Base-by-base conservation (phyloP, 495 filamentous ascomycete species). In the Podospora conica region DNA sequence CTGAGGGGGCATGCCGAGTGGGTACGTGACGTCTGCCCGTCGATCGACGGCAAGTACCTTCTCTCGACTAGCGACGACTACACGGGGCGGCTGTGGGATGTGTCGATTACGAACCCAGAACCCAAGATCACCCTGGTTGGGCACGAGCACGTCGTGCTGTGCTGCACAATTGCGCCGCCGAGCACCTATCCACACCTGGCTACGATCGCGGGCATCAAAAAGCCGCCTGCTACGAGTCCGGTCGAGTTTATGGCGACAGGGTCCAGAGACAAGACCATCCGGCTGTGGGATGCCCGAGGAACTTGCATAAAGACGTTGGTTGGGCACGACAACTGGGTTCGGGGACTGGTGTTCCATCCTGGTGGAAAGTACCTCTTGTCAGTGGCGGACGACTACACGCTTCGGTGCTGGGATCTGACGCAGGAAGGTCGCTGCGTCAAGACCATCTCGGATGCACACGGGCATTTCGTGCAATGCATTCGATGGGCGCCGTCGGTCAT, bases 241-340 rank as follows among this genome's bases (percentile, higher is more conserved):
- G 89, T 90, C 6, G 95, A 98, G 70, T 98, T 92, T 72, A 85
- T 97, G 68, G 95, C 95, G 1, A 97, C 95, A 0, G 95, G 92
- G 2, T 87, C 88, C 4, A 83, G 95, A 71, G 95, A 98, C 73
- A 98, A 97, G 77, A 91, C 87, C 0, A 96, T 98, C 70, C 88
- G 88, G 72, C 75, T 98, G 12, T 98, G 93, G 93, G 92, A 96
- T 75, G 83, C 87, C 5, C 84, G 93, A 58, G 95, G 95, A 10
- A 91, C 89, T 12, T 82, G 91, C 58, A 88, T 98, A 70, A 97
- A 93, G 76, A 96, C 91, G 1, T 81, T 98, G 9, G 76, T 88
- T 2, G 95, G 95, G 3, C 95, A 98, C 71, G 95, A 98, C 75
- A 98, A 97, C 74, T 98, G 95, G 95, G 89, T 98, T 1, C 86